These are phyloP conservation scores for Blastocystis sp. DNA, from an alignment of 352 stramenopile species.

Conservation along the genomic window DNA sequence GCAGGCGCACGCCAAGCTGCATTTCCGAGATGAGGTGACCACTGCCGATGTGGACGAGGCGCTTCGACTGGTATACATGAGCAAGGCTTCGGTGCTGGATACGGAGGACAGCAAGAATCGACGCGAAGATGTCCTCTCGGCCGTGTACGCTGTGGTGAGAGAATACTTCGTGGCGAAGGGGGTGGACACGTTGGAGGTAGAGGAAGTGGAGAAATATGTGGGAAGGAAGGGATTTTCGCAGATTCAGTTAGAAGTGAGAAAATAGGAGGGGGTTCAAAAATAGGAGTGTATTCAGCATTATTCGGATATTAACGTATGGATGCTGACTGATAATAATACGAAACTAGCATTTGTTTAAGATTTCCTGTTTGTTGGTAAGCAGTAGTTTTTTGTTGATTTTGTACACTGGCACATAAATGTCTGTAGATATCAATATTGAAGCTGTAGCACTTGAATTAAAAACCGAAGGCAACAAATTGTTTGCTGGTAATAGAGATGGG, in stretches of 20 bases:
- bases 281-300: conserved; percentile 28
- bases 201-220: neutral
- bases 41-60: conserved; percentile 94
- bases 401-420: neutral
- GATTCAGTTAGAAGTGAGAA: neutral
- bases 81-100: conserved; percentile 32
- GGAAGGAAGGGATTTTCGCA: neutral
- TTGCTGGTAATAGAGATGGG: neutral
- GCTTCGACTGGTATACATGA: conserved; percentile 79
- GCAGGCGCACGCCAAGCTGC: conserved; percentile 86
- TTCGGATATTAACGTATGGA: conserved; percentile 71
- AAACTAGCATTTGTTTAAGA: conserved; percentile 71
- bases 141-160: neutral
- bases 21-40: conserved; percentile 88
- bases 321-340: conserved; percentile 73
- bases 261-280: neutral
- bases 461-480: neutral
- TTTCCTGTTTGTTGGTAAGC: neutral
- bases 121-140: neutral
- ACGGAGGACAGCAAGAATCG: neutral
- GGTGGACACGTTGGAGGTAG: neutral
- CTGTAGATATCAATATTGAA: neutral
- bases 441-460: neutral
- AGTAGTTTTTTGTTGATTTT: neutral
- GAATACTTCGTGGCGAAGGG: neutral